Base-by-base conservation (phyloP, 306 rosid genomes). In the Cucumis cinereus region DNA sequence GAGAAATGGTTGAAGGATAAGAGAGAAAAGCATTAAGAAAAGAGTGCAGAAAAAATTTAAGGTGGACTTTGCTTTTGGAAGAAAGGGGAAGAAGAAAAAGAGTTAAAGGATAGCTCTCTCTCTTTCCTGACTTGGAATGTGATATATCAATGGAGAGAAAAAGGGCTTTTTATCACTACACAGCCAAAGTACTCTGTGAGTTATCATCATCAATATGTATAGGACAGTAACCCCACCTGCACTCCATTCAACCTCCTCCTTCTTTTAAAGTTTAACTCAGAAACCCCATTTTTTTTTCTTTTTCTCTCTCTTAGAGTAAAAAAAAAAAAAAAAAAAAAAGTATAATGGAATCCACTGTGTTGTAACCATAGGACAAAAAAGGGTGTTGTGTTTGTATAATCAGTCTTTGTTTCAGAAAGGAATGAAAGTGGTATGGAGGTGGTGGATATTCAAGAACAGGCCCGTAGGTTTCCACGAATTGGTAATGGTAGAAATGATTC, bases 391-490 rank as follows among this genome's bases (percentile, higher is more conserved):
- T 72, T 72, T 28, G 73, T 53, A 82, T 73, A 77, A 61, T 75
- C 23, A 35, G 30, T 40, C 64, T 59, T 45, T 62, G 85, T 79
- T n/a, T 71, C 49, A 57, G 58, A 82, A 85, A 89, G 97, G 93
- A 85, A 93, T 91, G 97, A 91, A 84, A 83, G 84, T 87, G 85
- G 75, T 76, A 91, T 91, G 98, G 98, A 81, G 93, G 97, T 80
- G 86, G 92, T 91, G 83, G 96, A 85, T 83, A 91, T 89, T 84
- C 96, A 87, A 83, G 86, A 80, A 64, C 89, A 83, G 47, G 75
- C 82, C 33, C 59, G 83, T 76, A 93, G 89, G 82, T 89, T 84
- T 84, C 83, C 97, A 17, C 83, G 98, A 77, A 67, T 86, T 61
- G 88, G 80, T 83, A 90, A 84, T 77, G 88, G 86, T 9, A 58